Base-by-base conservation (phyloP, 2,329 filamentous ascomycete genomes). In the Claviceps maximensis region DNA sequence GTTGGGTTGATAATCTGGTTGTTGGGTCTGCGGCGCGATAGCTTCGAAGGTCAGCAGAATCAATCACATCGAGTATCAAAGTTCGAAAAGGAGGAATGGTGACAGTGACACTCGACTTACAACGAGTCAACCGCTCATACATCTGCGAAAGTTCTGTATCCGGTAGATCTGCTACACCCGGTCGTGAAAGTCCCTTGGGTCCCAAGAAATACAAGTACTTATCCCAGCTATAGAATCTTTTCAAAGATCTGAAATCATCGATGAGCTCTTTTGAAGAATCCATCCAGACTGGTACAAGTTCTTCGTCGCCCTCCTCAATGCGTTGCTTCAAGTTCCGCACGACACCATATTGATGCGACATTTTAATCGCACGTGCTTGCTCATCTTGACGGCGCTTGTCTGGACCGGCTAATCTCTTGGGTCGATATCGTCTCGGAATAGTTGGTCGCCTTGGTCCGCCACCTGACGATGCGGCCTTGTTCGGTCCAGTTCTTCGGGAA, bases 151-250 rank as follows among this genome's bases (percentile, higher is more conserved):
- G 66, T 53, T 76, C 75, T 3, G 68, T 71, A 51, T 63, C 62
- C 61, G 73, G 59, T 56, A 63, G 58, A 13, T 58, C 59, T 6
- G 54, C 52, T 19, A 56, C 55, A 3, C 55, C 51, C 13, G 60
- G 56, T 13, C 62, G 58, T 15, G 58, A 44, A 5, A 60, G 58
- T 9, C 57, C 57, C 27, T 61, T 66, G 3, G 62, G 58, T 4
- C 79, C 73, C 57, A 82, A 66, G 61, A 82, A 81, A 53, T 73
- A 71, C 49, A 83, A 69, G 58, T 82, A 83, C 62, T 80, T 82
- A 54, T 84, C 81, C 79, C 79, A 84, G 1, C 79, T 75, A 59
- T 83, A 84, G 58, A 84, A 84, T 49, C 77, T 74, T 59, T 79
- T 82, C 57, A 79, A 76, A 0, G 78, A 78, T 56, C 79, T 71